Base-by-base conservation (phyloP, 2,329 filamentous ascomycete species). In the Colletotrichum falcatum region DNA sequence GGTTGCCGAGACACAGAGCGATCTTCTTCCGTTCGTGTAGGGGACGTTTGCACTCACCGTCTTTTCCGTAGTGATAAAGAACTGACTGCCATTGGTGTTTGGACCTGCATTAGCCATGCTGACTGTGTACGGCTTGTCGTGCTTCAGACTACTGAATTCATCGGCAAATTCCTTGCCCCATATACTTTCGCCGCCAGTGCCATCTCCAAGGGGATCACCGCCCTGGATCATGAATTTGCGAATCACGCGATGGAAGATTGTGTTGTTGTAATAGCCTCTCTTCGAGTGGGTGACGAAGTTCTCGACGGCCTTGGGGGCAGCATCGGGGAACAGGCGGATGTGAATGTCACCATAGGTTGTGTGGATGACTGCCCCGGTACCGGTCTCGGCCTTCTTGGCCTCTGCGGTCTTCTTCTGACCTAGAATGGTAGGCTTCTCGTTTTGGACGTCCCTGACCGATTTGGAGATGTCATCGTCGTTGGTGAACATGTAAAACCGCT, bases 21-120 rank as follows among this genome's bases (percentile, higher is more conserved):
- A 5, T 26, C n/a, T 12, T 39, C 54, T 37, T n/a, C 3, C 30
- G 53, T 55, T 35, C 14, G 20, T 20, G 18, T 23, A 61, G 56
- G 49, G 28, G 48, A 26, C 18, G 37, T 55, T 46, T 14, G 23
- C 65, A 86, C 90, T 83, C 84, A 92, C 91, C 74, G 96, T 94
- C 83, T 97, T 97, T 81, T 98, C 97, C 0, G 95, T 98, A 0
- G 96, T 99, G 74, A 99, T 97, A 77, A 99, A 99, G 80, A 99
- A 99, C 80, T 99, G 96, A 77, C 92, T 96, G 18, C 93, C 96
- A 79, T 99, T 99, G 44, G 95, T 98, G 76, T 95, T 94, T 0
- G 94, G 94, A 0, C 96, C 96, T 0, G 96, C 95, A 80, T 99
- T 99, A 16, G 96, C 96, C 96, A 99, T 99, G 79, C 93, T 97